phyloP scores from a whole-genome alignment of 108 stramenopile genomes.

The Nitzschia sp. region DNA sequence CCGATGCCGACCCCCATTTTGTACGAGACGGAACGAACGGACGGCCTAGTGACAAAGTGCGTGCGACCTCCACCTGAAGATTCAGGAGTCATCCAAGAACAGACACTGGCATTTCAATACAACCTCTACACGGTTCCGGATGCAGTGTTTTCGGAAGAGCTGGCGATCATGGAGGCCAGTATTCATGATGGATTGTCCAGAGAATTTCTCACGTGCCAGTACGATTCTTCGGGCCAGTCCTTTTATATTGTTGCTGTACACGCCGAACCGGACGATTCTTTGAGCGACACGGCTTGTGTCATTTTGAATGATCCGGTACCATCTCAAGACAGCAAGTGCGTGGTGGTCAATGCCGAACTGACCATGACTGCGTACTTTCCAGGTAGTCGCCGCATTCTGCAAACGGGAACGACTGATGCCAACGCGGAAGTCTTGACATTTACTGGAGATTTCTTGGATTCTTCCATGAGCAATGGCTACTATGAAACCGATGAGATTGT shows the following conservation, averaged over 20 bases:
- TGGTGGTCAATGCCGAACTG: slow-evolving; percentile 17
- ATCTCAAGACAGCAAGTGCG: slow-evolving; percentile 5
- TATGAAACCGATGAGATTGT: slow-evolving; percentile 20
- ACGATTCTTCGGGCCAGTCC: background rate
- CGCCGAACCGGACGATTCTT: slow-evolving; percentile 8
- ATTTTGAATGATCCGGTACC: slow-evolving; percentile 5
- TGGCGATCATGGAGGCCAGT: background rate
- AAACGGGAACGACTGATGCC: background rate
- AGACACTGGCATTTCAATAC: slow-evolving; percentile 21
- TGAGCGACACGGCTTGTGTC: slow-evolving; percentile 5
- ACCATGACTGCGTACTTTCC: slow-evolving; percentile 25
- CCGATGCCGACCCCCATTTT: slow-evolving; percentile 45
- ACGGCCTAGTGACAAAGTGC: slow-evolving; percentile 3
- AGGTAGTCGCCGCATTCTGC: background rate
- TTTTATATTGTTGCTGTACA: slow-evolving; percentile 19
- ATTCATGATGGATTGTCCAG: slow-evolving; percentile 18
- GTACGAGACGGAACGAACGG: background rate
- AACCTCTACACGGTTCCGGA: slow-evolving; percentile 3
- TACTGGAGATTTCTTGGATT: slow-evolving; percentile 8
- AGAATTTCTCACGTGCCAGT: slow-evolving; percentile 20
- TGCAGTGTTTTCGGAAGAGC: background rate
- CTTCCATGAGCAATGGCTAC: slow-evolving; percentile 17
- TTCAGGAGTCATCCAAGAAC: background rate
- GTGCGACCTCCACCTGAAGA: background rate
- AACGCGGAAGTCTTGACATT: slow-evolving; percentile 9